phyloP scores from a whole-genome alignment of 352 stramenopile genomes.

The Globisporangium middletonii region DNA sequence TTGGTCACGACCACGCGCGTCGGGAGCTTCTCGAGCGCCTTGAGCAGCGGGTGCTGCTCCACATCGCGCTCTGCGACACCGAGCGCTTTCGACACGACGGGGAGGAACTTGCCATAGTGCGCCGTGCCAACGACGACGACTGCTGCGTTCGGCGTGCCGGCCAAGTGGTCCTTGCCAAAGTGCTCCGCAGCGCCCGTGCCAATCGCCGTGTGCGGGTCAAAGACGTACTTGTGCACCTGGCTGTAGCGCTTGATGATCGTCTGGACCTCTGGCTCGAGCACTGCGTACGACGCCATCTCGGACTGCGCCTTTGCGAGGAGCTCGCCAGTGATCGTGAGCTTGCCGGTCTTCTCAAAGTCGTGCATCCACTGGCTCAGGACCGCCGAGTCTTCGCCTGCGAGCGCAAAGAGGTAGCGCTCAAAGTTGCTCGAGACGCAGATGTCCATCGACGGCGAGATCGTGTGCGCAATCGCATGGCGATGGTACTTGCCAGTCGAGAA shows the following conservation, averaged over 20 bases:
- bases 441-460: conserved; percentile 97
- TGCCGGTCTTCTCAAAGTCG: conserved; percentile 91
- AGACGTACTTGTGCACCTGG: conserved; percentile 91
- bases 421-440: conserved; percentile 99
- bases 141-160: conserved; percentile 42
- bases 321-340: conserved; percentile 91
- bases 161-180: conserved; percentile 57
- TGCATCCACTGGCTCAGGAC: conserved; percentile 92
- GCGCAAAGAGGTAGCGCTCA: conserved; percentile 97
- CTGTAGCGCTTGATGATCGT: conserved; percentile 91
- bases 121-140: conserved; percentile 96
- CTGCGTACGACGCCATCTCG: conserved; percentile 92
- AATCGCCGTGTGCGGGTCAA: conserved; percentile 97
- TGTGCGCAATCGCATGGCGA: conserved; percentile 88
- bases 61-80: conserved; percentile 57
- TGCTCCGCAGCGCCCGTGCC: conserved; percentile 89
- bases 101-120: conserved; percentile 97
- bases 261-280: conserved; percentile 84
- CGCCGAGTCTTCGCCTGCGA: conserved; percentile 91
- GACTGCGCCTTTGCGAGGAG: conserved; percentile 85
- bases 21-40: conserved; percentile 63
- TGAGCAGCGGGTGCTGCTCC: conserved; percentile 69
- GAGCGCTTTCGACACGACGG: conserved; percentile 88
- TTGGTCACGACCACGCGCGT: conserved; percentile 54
- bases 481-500: conserved; percentile 97